These are phyloP conservation scores for Rutstroemia sp. DNA, from an alignment of 2,329 filamentous ascomycete genomes.

Conservation along the genomic window DNA sequence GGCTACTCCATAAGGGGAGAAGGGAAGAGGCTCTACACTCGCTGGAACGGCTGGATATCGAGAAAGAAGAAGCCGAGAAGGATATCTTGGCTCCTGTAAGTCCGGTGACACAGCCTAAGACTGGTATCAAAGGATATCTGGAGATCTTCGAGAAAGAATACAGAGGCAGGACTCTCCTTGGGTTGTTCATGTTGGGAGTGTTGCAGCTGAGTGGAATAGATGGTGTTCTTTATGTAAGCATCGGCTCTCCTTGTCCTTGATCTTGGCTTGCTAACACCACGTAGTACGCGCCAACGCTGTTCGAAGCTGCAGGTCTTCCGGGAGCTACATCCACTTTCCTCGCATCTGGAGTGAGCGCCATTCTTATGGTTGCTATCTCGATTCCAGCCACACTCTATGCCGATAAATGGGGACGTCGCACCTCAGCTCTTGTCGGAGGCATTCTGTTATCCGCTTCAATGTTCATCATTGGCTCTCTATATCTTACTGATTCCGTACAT, in stretches of 20 bases:
- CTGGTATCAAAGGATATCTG: constrained; percentile 1
- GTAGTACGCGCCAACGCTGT: constrained; percentile 51
- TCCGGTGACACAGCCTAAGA: background rate
- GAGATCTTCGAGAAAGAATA: constrained; percentile 32
- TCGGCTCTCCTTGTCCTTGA: background rate
- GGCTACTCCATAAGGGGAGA: constrained; percentile 42
- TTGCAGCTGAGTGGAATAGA: constrained; percentile 54
- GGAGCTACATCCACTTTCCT: constrained; percentile 46
- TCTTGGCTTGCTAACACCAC: background rate
- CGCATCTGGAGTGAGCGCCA: constrained; percentile 50
- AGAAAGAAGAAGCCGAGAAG: constrained; percentile 15
- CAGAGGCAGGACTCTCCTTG: constrained; percentile 39
- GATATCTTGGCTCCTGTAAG: background rate
- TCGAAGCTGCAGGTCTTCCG: constrained; percentile 49
- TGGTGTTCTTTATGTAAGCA: constrained; percentile 47
- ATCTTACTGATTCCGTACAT: constrained; percentile 39
- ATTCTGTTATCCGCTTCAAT: constrained; percentile 41
- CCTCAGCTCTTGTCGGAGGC: constrained; percentile 45
- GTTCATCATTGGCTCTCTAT: constrained; percentile 44
- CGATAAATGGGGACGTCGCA: constrained; percentile 49
- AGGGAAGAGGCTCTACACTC: constrained; percentile 37
- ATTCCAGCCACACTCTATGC: constrained; percentile 48
- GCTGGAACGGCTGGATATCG: constrained; percentile 23
- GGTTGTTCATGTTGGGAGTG: constrained; percentile 47
- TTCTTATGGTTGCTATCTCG: constrained; percentile 47